These are phyloP conservation scores for Auricularia cornea DNA, from an alignment of 768 basidiomycete genomes.

Conservation along the genomic window DNA sequence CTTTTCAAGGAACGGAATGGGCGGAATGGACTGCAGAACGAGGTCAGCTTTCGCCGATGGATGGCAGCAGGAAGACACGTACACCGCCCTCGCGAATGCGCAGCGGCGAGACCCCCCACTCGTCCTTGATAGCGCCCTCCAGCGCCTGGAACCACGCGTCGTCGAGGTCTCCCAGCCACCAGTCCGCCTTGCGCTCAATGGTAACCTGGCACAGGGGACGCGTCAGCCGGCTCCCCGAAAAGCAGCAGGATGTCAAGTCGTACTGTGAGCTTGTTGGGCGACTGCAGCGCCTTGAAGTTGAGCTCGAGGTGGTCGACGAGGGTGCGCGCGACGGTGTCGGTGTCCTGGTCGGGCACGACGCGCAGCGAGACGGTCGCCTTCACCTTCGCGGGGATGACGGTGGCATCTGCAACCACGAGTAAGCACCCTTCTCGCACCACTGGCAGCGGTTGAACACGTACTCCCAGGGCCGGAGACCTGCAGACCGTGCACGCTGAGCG, in stretches of 20 bases:
- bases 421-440: neutral
- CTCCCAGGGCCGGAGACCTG: slow-evolving; percentile 75
- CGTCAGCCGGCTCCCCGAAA: neutral
- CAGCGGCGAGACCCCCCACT: slow-evolving; percentile 82
- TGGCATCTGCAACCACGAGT: slow-evolving; percentile 45
- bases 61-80: slow-evolving; percentile 21
- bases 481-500: slow-evolving; percentile 81
- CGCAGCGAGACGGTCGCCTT: slow-evolving; percentile 83
- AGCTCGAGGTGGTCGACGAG: slow-evolving; percentile 50
- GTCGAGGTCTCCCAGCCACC: slow-evolving; percentile 91
- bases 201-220: slow-evolving; percentile 41
- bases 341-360: slow-evolving; percentile 88
- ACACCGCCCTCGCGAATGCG: slow-evolving; percentile 92
- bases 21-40: slow-evolving; percentile 71
- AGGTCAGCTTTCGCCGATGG: neutral
- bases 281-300: slow-evolving; percentile 51
- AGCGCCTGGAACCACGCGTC: slow-evolving; percentile 82
- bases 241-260: slow-evolving; percentile 10
- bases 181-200: slow-evolving; percentile 80
- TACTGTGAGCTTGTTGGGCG: slow-evolving; percentile 69
- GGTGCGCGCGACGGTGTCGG: slow-evolving; percentile 55
- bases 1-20: slow-evolving; percentile 88
- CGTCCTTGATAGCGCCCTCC: slow-evolving; percentile 70
- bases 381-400: slow-evolving; percentile 81
- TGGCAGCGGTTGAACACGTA: slow-evolving; percentile 24